Evolutionary conservation across 805 yeast genomes (phyloP), one percentile per base, ranked within the genome.

Genomic region (Yarrowia yakushimensis): DNA sequence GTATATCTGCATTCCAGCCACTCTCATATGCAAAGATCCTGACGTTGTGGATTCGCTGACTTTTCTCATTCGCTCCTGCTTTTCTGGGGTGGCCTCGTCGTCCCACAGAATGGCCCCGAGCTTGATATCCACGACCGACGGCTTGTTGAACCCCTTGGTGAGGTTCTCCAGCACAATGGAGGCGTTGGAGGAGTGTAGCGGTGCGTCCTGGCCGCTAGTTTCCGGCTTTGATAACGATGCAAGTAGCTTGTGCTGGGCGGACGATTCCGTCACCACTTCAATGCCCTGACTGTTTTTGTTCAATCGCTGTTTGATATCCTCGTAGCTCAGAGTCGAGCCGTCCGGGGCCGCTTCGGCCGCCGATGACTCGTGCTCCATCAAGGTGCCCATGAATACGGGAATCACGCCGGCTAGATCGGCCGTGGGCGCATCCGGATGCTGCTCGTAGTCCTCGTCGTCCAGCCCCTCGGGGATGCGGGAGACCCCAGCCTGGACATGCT

Each of bases 1-100:
- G 66, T 72, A 78, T 5, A 86, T 73, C 65, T 85, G 85, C 93
- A 93, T 88, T 0, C 99, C 99, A 68, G 98, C 92, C 3, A 93
- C 83, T 64, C 99, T 77, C 66, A 87, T 85, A 17, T 84, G 81
- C 12, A 89, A 76, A 3, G 85, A 76, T 0, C 97, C 97, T 46
- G 94, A 86, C 0, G 98, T 93, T 0, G 98, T 93, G 0, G 76
- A 63, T 1, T 74, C 70, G 46, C 94, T 81, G 0, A 94, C 97
- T 25, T 78, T 73, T 28, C 73, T 75, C 69, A 93, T 74, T 42
- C 98, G 72, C 55, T 73, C 74, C 15, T 73, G 78, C 69, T 94
- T 93, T 28, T 84, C 96, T 0, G 67, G 70, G 2, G 81, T 65
- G 0, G 89, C 84, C 13, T 69, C 67, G 1, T 67, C 69, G 72